Conservation (phyloP, 805 yeast genomes). For the Candida golubevii region DNA sequence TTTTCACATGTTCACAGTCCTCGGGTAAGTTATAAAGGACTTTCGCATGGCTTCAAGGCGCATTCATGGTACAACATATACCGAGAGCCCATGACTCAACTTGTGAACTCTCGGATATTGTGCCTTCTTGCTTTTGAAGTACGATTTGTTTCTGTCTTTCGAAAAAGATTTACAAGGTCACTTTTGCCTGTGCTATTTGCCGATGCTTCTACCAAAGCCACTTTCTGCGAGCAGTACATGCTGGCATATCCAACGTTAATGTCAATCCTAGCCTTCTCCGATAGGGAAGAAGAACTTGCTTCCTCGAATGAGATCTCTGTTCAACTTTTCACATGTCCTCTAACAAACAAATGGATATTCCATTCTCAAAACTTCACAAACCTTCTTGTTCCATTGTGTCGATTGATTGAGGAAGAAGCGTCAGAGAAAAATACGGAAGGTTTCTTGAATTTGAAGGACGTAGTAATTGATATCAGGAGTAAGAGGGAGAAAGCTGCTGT, state of each 20-base stretch:
- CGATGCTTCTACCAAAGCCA: conserved; percentile 42
- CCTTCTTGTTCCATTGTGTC: conserved; percentile 45
- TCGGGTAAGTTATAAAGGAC: neutral
- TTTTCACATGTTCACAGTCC: conserved; percentile 22
- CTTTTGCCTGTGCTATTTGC: conserved; percentile 55
- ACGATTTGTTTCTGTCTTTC: conserved; percentile 49
- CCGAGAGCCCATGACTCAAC: conserved; percentile 5
- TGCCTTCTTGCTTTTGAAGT: conserved; percentile 54
- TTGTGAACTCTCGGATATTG: conserved; percentile 50
- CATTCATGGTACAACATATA: too few relatives aligned
- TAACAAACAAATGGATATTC: conserved; percentile 30
- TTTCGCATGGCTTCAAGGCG: too few relatives aligned
- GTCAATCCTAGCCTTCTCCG: conserved; percentile 43
- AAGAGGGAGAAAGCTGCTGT: conserved; percentile 20
- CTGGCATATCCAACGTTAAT: conserved; percentile 50
- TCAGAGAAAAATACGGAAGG: conserved; percentile 35
- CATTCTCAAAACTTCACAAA: conserved; percentile 20
- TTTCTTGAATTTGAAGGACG: conserved; percentile 27
- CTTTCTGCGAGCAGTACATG: conserved; percentile 50
- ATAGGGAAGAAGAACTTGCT: conserved; percentile 47
- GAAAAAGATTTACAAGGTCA: conserved; percentile 46
- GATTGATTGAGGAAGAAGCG: conserved; percentile 39
- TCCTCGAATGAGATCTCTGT: conserved; percentile 29
- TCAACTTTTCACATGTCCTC: conserved; percentile 44
- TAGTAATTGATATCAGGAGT: conserved; percentile 14